phyloP scores from a whole-genome alignment of 2,329 filamentous ascomycete species.

The Alternaria triticina region DNA sequence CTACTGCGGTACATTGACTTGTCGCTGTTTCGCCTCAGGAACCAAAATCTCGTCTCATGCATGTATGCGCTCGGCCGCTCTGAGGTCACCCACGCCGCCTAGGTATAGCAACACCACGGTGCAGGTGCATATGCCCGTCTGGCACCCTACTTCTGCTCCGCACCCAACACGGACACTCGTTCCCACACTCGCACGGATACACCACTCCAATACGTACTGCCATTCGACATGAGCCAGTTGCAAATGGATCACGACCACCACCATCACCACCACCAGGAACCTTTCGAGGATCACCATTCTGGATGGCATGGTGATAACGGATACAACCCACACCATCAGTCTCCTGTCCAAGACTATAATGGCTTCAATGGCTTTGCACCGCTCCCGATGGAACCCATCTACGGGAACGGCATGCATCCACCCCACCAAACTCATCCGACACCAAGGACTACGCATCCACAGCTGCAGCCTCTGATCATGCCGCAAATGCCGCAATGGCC shows the following conservation, averaged over 20 bases:
- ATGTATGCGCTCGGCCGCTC: constrained; percentile 46
- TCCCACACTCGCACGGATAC: constrained; percentile 34
- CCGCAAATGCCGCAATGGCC: constrained; percentile 49
- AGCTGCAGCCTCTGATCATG: constrained; percentile 51
- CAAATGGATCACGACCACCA: constrained; percentile 51
- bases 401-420: constrained; percentile 47
- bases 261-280: constrained; percentile 33
- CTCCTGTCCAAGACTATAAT: constrained; percentile 50
- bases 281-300: constrained; percentile 43
- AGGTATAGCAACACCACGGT: constrained; percentile 35
- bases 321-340: constrained; percentile 47
- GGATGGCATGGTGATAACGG: constrained; percentile 41
- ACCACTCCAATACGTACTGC: constrained; percentile 18
- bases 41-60: constrained; percentile 43
- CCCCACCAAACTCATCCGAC: constrained; percentile 38
- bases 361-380: constrained; percentile 47
- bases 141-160: constrained; percentile 27
- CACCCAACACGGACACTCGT: constrained; percentile 35
- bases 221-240: constrained; percentile 49
- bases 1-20: constrained; percentile 31
- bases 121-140: constrained; percentile 44
- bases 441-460: constrained; percentile 46
- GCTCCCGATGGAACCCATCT: constrained; percentile 50
- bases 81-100: constrained; percentile 41
- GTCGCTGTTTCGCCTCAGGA: constrained; percentile 45